phyloP scores from a whole-genome alignment of 306 rosid species.

The Rosa multiflora region DNA sequence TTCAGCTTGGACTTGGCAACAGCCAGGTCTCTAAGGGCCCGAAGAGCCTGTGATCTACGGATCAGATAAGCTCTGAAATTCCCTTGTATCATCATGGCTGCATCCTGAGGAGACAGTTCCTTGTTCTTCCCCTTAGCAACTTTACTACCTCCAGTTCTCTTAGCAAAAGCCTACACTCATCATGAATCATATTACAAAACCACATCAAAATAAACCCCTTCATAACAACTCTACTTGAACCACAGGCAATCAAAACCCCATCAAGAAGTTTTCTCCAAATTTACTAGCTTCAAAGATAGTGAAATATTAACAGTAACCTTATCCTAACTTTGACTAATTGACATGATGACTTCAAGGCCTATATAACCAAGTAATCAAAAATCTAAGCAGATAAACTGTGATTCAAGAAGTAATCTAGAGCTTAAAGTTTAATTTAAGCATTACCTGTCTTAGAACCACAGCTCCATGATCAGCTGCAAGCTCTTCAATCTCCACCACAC shows the following conservation, averaged over 20 bases:
- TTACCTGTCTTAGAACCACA: conserved; percentile 78
- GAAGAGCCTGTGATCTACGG: conserved; percentile 76
- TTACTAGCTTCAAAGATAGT: neutral
- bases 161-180: conserved; percentile 68
- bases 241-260: no score
- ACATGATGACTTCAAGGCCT: no score
- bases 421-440: neutral
- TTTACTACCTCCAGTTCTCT: conserved; percentile 53
- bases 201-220: neutral
- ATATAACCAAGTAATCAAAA: neutral
- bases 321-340: neutral
- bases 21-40: conserved; percentile 79
- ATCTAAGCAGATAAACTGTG: neutral
- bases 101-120: conserved; percentile 84
- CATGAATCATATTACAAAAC: conserved; percentile 14
- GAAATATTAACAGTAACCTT: neutral
- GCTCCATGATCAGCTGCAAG: conserved; percentile 46
- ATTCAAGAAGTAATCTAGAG: neutral
- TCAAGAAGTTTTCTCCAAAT: no score
- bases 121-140: conserved; percentile 69
- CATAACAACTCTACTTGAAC: neutral
- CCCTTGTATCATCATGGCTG: conserved; percentile 74
- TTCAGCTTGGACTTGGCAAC: conserved; percentile 78
- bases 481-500: conserved; percentile 85
- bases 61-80: conserved; percentile 72